Conservation (phyloP, 106 monocot genomes). For the Vanilla planifolia region DNA sequence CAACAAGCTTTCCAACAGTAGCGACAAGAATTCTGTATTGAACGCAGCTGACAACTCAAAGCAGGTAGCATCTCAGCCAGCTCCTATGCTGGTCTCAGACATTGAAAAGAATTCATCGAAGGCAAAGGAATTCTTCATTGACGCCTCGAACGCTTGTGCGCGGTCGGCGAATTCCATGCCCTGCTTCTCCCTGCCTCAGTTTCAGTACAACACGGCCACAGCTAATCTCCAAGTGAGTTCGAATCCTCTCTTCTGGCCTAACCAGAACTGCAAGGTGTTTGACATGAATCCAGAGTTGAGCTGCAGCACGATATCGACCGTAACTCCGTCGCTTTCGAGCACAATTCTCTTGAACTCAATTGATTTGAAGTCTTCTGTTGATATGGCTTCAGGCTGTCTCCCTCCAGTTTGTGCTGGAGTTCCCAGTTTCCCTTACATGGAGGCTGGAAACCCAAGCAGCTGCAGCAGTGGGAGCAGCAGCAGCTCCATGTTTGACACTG, state of each 20-base stretch:
- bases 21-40: not conserved
- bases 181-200: constrained; percentile 21
- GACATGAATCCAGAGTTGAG: constrained; percentile 26
- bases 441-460: constrained; percentile 1
- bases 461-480: constrained; percentile 11
- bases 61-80: not conserved
- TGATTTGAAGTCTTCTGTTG: constrained; percentile 17
- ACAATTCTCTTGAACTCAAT: constrained; percentile 21
- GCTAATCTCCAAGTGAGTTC: not conserved
- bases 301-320: constrained; percentile 7
- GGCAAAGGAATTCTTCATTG: not conserved
- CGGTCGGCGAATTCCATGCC: not conserved
- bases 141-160: not conserved
- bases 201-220: constrained; percentile 5
- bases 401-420: constrained; percentile 22
- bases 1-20: not conserved
- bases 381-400: constrained; percentile 12
- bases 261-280: constrained; percentile 22
- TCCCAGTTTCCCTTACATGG: not conserved
- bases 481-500: constrained; percentile 35
- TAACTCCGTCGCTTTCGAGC: constrained; percentile 18
- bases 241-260: constrained; percentile 39
- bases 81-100: not conserved
- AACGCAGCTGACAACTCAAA: not conserved
- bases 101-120: not conserved